Percentiles rank a stretch among this genome's conserved stretches.
Conservation (phyloP, 441 rosid genomes). For the Gossypium davidsonii region DNA sequence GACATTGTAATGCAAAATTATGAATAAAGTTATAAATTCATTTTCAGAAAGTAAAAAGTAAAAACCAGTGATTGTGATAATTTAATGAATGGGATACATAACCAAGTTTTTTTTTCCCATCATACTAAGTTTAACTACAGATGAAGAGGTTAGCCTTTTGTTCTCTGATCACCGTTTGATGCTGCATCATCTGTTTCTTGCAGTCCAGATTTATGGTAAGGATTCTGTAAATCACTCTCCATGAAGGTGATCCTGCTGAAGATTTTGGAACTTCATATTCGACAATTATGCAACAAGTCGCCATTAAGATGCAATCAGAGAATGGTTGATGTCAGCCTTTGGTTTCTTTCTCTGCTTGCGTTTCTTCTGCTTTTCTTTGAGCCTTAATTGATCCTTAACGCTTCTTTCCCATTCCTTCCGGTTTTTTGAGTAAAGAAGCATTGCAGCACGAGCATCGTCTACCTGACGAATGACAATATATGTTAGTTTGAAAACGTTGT, state of each 20-base stretch:
- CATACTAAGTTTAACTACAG: not conserved
- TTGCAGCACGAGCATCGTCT: slow-evolving; percentile 88
- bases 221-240: not conserved
- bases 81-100: not conserved
- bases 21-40: not conserved
- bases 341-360: slow-evolving; percentile 59
- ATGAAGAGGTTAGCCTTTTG: not conserved
- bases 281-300: not conserved
- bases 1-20: not conserved
- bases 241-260: not conserved
- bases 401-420: slow-evolving; percentile 74
- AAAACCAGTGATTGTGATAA: not conserved
- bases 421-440: slow-evolving; percentile 75
- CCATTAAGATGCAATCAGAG: slow-evolving; percentile 21
- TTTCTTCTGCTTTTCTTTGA: slow-evolving; percentile 58
- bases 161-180: no score
- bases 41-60: not conserved
- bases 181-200: not conserved
- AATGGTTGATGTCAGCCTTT: slow-evolving; percentile 14
- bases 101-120: not conserved
- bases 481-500: not conserved
- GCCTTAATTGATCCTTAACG: slow-evolving; percentile 48
- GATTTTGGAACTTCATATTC: not conserved
- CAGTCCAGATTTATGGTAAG: not conserved
- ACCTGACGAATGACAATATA: slow-evolving; percentile 38